phyloP scores from a whole-genome alignment of 106 monocot genomes.

The Xerophyta viscosa region DNA sequence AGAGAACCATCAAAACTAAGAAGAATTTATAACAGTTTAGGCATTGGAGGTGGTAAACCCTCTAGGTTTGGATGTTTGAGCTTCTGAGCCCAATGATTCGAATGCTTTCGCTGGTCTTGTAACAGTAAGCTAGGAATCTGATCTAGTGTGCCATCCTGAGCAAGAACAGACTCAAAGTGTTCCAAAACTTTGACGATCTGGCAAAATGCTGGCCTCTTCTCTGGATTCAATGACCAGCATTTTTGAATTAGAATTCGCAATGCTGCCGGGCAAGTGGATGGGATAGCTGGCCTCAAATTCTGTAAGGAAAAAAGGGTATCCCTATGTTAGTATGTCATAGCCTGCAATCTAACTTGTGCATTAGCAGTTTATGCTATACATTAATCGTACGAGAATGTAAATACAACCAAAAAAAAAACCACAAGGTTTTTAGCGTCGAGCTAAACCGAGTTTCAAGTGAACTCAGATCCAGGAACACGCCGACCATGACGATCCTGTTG shows the following conservation, averaged over 20 bases:
- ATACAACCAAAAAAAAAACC: too few species aligned
- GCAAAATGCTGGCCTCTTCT: conserved; percentile 73
- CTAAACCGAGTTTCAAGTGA: too few species aligned
- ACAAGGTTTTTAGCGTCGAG: too few species aligned
- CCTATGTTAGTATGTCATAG: background rate
- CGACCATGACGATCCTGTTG: too few species aligned
- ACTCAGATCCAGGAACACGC: too few species aligned
- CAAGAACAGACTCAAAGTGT: conserved; percentile 41
- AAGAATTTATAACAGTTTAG: conserved; percentile 10
- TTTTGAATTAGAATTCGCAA: conserved; percentile 52
- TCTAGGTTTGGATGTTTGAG: conserved; percentile 16
- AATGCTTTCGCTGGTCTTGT: conserved; percentile 38
- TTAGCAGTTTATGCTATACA: too few species aligned
- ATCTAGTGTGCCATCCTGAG: conserved; percentile 32
- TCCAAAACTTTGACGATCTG: conserved; percentile 65
- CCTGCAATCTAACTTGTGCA: too few species aligned
- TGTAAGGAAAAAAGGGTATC: conserved; percentile 12
- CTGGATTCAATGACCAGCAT: conserved; percentile 50
- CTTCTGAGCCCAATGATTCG: conserved; percentile 38
- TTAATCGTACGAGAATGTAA: too few species aligned
- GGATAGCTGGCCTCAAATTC: conserved; percentile 58
- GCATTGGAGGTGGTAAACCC: background rate
- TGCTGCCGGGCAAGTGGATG: conserved; percentile 27
- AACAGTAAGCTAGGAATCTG: conserved; percentile 9
- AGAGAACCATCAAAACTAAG: background rate